Evolutionary conservation across 2,329 filamentous ascomycete genomes (phyloP).

Genomic region (Penicillium sp.): DNA sequence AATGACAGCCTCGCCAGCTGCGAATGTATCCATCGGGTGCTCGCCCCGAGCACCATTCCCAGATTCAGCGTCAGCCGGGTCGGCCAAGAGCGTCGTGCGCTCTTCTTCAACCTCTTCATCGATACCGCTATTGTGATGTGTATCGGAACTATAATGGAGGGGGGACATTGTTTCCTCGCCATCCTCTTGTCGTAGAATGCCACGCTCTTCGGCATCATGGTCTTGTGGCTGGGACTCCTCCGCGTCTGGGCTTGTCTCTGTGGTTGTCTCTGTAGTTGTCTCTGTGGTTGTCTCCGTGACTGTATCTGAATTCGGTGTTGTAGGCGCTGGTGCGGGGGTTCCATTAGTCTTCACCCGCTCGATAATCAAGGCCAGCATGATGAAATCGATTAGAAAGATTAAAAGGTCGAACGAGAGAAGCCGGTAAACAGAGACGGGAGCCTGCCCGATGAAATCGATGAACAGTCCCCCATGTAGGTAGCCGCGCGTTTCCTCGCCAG

Average conservation of each 20-base stretch:
- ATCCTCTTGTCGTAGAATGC: constrained; percentile 45
- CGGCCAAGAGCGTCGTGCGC: constrained; percentile 35
- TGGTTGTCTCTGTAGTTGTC: constrained; percentile 24
- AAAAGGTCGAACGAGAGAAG: constrained; percentile 55
- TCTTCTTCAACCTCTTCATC: constrained; percentile 27
- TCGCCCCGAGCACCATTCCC: constrained; percentile 19
- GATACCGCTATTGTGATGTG: constrained; percentile 14
- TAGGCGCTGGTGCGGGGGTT: constrained; percentile 12
- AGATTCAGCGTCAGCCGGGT: constrained; percentile 29
- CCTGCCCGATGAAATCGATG: constrained; percentile 64
- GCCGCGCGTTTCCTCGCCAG: constrained; percentile 51
- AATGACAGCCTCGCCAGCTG: constrained; percentile 39
- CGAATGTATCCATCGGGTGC: constrained; percentile 41
- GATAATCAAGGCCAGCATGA: constrained; percentile 55
- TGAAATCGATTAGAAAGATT: constrained; percentile 54
- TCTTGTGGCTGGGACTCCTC: constrained; percentile 44
- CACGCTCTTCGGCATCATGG: constrained; percentile 60
- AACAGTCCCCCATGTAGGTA: constrained; percentile 62
- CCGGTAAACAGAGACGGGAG: constrained; percentile 53
- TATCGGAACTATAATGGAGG: constrained; percentile 40
- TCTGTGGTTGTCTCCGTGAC: constrained; percentile 24
- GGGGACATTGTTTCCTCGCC: constrained; percentile 37
- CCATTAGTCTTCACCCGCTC: constrained; percentile 51
- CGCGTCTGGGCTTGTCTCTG: constrained; percentile 21
- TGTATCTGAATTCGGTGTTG: constrained; percentile 10